phyloP scores from a whole-genome alignment of 305 asterid species.

The Fraxinus greggii region DNA sequence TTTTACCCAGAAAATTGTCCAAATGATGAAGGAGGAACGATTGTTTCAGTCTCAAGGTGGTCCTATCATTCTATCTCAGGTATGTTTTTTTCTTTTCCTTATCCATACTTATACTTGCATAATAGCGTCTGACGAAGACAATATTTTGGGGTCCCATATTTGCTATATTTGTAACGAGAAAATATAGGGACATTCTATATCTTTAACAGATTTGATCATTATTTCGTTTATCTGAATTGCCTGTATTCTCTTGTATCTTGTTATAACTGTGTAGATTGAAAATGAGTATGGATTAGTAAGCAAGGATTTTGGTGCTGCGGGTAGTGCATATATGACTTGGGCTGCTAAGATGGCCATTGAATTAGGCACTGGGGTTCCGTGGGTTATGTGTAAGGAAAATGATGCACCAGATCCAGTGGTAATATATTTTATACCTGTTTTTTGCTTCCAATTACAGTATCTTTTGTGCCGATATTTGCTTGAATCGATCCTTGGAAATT shows the following conservation, averaged over 20 bases:
- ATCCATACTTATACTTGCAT: not conserved
- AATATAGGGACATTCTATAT: not conserved
- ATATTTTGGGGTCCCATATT: not conserved
- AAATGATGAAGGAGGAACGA: constrained; percentile 83
- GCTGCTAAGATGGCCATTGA: constrained; percentile 91
- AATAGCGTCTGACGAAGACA: not conserved
- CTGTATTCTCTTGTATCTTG: not conserved
- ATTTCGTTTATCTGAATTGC: not conserved
- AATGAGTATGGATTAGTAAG: constrained; percentile 79
- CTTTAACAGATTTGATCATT: not conserved
- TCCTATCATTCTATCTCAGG: constrained; percentile 95
- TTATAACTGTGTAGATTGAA: constrained; percentile 59
- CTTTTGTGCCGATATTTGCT: not conserved
- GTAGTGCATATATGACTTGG: constrained; percentile 75
- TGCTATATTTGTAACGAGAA: not conserved
- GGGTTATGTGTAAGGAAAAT: constrained; percentile 93
- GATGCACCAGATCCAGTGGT: constrained; percentile 99
- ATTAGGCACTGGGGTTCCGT: constrained; percentile 80
- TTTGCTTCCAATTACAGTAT: not conserved
- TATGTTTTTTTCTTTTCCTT: constrained; percentile 18
- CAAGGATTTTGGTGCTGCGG: constrained; percentile 57
- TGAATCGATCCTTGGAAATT: not conserved
- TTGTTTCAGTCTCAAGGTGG: constrained; percentile 92
- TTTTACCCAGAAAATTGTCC: constrained; percentile 78
- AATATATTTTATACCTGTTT: constrained; percentile 14